Base-by-base conservation (phyloP, 192 early-diverging fungal species). In the Podochytrium sp. region DNA sequence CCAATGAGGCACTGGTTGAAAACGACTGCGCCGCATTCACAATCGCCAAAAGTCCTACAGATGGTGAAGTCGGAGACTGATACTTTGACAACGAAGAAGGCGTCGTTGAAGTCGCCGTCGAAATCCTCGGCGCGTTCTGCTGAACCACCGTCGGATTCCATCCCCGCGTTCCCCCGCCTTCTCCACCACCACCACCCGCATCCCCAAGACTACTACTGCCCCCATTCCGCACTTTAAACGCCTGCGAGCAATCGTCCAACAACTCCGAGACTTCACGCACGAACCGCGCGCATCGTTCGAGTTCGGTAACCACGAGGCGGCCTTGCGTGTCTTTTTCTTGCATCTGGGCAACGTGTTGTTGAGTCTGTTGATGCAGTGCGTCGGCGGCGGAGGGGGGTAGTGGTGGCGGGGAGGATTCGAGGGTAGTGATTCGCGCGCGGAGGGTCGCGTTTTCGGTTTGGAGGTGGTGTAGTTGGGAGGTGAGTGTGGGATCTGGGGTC, bases 201-300 rank as follows among this genome's bases (percentile, higher is more conserved):
- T 12, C 16, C 29, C 16, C 16, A 57, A 23, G 25, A 14, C 12
- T 14, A 57, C n/a, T 25, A 7, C n/a, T 25, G 4, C 30, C 14
- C 6, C 55, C 49, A 5, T 43, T 61, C 1, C 59, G 61, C 27
- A 66, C 35, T 42, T 47, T 56, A 29, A 75, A 66, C 23, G 79
- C 71, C 0, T 37, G 33, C 1, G 66, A 42, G 53, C 79, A 81
- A 35, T 70, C 75, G 18, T 74, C 64, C 57, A 81, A 25, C n/a
- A 60, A 58, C 33, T 67, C 65, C 30, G 42, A 66, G 2, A 81
- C 76, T 65, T 81, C 79, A 29, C 55, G 5, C 25, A 75, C 56
- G 39, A 75, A 75, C 5, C 51, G 38, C 4, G 74, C 61, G 32
- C 60, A 58, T 34, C 74, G 62, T 34, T 75, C 74, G 18, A 79